These are phyloP conservation scores for Xylaria hypoxylon DNA, from an alignment of 2,329 filamentous ascomycete species.

Conservation along the genomic window DNA sequence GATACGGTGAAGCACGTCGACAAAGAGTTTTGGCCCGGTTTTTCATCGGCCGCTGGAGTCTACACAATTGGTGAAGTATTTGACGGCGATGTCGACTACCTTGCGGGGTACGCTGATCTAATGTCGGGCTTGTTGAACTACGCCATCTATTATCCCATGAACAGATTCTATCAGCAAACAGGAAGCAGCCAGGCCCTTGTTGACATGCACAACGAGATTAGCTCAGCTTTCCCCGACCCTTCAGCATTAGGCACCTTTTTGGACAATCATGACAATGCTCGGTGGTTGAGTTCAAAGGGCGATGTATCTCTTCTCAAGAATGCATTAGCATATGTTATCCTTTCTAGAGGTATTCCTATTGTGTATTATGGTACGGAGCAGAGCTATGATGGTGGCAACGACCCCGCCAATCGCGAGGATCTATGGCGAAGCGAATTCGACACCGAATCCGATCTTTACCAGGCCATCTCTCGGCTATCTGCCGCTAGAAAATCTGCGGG, in stretches of 20 bases:
- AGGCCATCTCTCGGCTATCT: constrained; percentile 24
- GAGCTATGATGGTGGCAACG: constrained; percentile 23
- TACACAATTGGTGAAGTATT: constrained; percentile 72
- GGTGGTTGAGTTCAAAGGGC: constrained; percentile 28
- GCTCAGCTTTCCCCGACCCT: constrained; percentile 33
- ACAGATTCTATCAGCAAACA: constrained; percentile 54
- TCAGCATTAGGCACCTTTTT: constrained; percentile 30
- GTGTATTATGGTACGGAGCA: constrained; percentile 35
- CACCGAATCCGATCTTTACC: constrained; percentile 23
- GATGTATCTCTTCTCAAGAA: constrained; percentile 28
- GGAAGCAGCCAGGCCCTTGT: constrained; percentile 56
- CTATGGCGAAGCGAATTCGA: constrained; percentile 31
- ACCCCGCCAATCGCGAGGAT: constrained; percentile 34
- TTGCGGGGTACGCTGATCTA: constrained; percentile 63
- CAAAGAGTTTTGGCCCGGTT: constrained; percentile 67
- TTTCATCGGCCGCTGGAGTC: constrained; percentile 65
- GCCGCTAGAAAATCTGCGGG: constrained; percentile 28
- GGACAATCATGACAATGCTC: constrained; percentile 34
- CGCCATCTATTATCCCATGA: constrained; percentile 54
- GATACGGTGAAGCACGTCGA: constrained; percentile 73
- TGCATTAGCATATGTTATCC: constrained; percentile 31
- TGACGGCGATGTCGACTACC: constrained; percentile 63
- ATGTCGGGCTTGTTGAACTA: constrained; percentile 73
- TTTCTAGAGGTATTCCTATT: constrained; percentile 27
- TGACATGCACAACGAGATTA: constrained; percentile 54